Evolutionary conservation across 495 filamentous ascomycete species (phyloP), one percentile per base, ranked within the genome.

Genomic region (Astrocystis sublimbata): DNA sequence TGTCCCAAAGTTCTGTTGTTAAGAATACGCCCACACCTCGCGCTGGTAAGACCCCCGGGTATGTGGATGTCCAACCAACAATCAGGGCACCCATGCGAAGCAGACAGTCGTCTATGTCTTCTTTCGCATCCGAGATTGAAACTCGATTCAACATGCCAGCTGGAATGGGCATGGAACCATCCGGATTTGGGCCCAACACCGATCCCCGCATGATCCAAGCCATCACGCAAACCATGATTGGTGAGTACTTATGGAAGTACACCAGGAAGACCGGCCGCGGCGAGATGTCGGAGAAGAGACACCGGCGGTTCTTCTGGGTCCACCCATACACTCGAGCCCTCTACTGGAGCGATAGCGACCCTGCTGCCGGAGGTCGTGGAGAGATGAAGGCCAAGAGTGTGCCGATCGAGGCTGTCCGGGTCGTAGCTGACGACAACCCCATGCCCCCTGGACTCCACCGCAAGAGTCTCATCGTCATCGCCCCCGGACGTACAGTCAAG

Each of bases 201-300:
- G 94, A 98, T 74, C 93, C 94, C 53, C 88, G 94, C 63, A 98
- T 98, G 92, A 98, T 98, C 60, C 93, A 98, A 79, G 94, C 94
- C 45, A 97, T 98, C 63, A 98, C 96, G 6, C 94, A 98, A 75
- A 98, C 94, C 10, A 98, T 98, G 94, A 98, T 98, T 70, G 94
- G 94, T 55, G 94, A 98, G 70, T 97, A 92, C 73, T 83, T 98
- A 15, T 98, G 94, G 94, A 98, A 98, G 71, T 98, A 98, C 75
- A 98, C 93, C 1, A 88, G 96, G 63, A 96, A 91, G 75, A 82
- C 92, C 60, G 93, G 92, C 17, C 88, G 93, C 4, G 88, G 85
- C 57, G 88, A 92, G 49, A 87, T 96, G 76, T 97, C 93, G 4
- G 86, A 85, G 59, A 96, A 92, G 36, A 82, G 94, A 45, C 94